Conservation (phyloP, 768 basidiomycete genomes). For the Suillus hirtellus region DNA sequence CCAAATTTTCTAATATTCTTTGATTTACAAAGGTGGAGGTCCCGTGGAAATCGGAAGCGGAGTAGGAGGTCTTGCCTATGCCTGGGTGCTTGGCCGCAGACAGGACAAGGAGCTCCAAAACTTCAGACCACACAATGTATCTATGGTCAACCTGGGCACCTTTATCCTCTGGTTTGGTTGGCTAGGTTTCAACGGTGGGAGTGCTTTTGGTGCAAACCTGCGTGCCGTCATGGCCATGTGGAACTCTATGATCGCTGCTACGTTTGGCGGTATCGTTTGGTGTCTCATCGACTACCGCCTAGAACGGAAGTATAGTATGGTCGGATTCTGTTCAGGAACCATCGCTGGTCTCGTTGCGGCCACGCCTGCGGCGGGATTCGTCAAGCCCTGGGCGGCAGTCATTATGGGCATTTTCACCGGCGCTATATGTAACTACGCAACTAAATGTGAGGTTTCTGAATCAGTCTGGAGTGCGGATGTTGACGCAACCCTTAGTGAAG, state of each 20-base stretch:
- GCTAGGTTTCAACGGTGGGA: constrained; percentile 88
- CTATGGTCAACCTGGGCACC: constrained; percentile 80
- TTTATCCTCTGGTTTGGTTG: constrained; percentile 88
- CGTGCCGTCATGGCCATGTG: constrained; percentile 83
- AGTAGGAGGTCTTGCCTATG: constrained; percentile 80
- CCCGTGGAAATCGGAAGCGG: constrained; percentile 90
- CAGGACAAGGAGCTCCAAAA: constrained; percentile 70
- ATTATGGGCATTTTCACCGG: constrained; percentile 76
- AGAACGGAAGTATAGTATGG: constrained; percentile 83
- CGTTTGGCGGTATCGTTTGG: constrained; percentile 85
- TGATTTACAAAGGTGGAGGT: constrained; percentile 60
- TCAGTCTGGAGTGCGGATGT: neutral
- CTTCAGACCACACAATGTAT: constrained; percentile 88
- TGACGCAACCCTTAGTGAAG: constrained; percentile 51
- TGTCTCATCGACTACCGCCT: constrained; percentile 76
- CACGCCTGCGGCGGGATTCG: constrained; percentile 83
- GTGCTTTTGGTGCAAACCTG: constrained; percentile 84
- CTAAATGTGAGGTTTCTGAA: constrained; percentile 56
- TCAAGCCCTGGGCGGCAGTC: constrained; percentile 76
- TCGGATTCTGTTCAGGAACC: constrained; percentile 89
- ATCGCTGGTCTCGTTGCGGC: constrained; percentile 88
- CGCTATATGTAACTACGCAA: constrained; percentile 77
- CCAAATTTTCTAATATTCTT: constrained; percentile 8
- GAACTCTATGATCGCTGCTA: constrained; percentile 87
- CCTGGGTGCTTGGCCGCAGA: constrained; percentile 84